Percentiles rank a stretch among this genome's conserved stretches.
Conservation (phyloP, 306 rosid species). For the Cucurbita argyrosperma region DNA sequence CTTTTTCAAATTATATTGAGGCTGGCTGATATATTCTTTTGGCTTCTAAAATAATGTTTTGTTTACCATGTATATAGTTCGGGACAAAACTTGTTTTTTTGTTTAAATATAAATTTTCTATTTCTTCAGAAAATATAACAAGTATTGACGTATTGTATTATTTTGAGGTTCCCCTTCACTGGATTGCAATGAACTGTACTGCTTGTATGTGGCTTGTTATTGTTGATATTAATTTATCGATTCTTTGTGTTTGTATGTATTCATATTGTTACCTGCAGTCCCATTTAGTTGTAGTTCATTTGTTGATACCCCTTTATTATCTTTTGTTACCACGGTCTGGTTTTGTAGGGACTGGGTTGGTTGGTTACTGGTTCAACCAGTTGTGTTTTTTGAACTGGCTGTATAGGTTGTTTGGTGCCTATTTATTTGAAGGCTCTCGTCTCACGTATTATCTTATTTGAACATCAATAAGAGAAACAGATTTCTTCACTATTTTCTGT, state of each 20-base stretch:
- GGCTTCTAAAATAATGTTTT: slow-evolving; percentile 2
- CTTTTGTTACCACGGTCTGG: not conserved
- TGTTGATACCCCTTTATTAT: not conserved
- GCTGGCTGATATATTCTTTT: not conserved
- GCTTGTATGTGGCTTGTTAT: not conserved
- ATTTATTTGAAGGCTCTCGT: not conserved
- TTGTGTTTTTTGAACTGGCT: not conserved
- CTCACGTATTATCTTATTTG: not conserved
- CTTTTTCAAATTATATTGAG: not conserved
- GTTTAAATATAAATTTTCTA: too few species aligned
- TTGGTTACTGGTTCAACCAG: not conserved
- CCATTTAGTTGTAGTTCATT: not conserved
- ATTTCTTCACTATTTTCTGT: not conserved
- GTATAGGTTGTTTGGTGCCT: not conserved
- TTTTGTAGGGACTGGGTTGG: not conserved
- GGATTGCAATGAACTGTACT: not conserved
- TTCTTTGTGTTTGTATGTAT: not conserved
- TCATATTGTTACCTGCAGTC: not conserved
- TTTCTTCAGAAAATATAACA: too few species aligned
- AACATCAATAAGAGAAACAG: not conserved
- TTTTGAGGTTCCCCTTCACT: not conserved
- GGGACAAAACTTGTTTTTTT: not conserved
- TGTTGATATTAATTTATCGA: not conserved
- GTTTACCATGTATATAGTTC: not conserved
- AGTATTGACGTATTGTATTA: not conserved